Base-by-base conservation (phyloP, 2,329 filamentous ascomycete species). In the Penicillium sclerotiorum region DNA sequence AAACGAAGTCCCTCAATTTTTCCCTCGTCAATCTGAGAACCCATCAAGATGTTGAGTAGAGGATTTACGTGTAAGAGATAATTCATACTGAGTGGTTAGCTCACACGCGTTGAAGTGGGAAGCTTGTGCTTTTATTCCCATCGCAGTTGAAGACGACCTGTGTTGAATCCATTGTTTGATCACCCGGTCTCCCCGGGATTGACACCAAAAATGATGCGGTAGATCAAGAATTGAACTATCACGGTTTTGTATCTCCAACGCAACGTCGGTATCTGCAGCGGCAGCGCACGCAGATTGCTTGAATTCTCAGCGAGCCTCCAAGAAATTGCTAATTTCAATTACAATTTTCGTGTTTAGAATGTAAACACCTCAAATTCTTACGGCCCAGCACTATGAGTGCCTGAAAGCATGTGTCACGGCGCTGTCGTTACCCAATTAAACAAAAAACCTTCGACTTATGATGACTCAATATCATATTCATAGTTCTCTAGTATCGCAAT, bases 1-100 rank as follows among this genome's bases (percentile, higher is more conserved):
- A 30, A 50, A 35, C 25, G 25, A 30, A 47, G 43, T 50, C 12
- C 28, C 11, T 13, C 11, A 12, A 5, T 32, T 32, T 32, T 32
- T 12, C 28, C 11, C 28, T 32, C 11, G 11, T 32, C 11, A 32
- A 32, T 32, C 28, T 32, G 11, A 32, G 28, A 32, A 32, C 15
- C 11, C 11, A 32, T 32, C 28, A 32, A 32, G 28, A 32, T 32
- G 15, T 32, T 32, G 11, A 32, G 28, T 32, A 32, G 28, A 32
- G 28, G 28, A 32, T 32, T 32, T 32, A 32, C 12, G 28, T 32
- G 11, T 32, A 32, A 32, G 15, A 12, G 28, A 32, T 32, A 12
- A 32, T 32, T 32, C 5, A 32, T 32, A 32, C 28, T 32, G 28
- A 32, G 12, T 11, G 28, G 28, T 32, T n/a, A n/a, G 28, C 28